Base-by-base conservation (phyloP, 441 rosid species). In the Daphne laureola region DNA sequence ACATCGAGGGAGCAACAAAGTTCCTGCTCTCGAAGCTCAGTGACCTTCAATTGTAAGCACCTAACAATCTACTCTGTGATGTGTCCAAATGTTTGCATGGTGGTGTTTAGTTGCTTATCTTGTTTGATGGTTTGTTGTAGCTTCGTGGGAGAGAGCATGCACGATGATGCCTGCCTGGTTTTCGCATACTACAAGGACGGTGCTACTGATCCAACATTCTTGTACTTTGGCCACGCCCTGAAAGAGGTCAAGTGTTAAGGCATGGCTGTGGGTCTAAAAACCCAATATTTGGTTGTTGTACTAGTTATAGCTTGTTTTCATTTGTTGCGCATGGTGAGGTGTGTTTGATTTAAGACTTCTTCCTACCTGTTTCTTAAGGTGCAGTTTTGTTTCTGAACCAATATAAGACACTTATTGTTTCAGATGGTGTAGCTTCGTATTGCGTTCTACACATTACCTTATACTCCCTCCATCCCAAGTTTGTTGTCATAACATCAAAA, bases 171-270 rank as follows among this genome's bases (percentile, higher is more conserved):
- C 25, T 1, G 47, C 46, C 5, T 90, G 83, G 99, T 94, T 45
- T 73, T 94, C 56, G 98, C 99, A 50, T 86, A 90, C 82, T 94
- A 94, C 86, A 94, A 81, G 75, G 99, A 90, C 0, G 99, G 98
- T 65, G 90, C 94, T 4, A 42, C 82, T 0, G 94, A 94, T 68
- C 98, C 99, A 4, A 94, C 98, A 38, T 94, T 94, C 80, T 71
- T 94, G 79, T 94, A 94, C 78, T 80, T 94, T 40, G 79, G 77
- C 12, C 74, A 74, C 65, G 88, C 79, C 13, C 74, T 94, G 87
- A 90, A 86, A 83, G 99, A 94, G 78, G 66, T 94, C 66, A 90
- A 90, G 79, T 94, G 99, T 82, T 94, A 65, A 76, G 58, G 38
- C 1, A 31, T 31, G 38, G 38, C 7, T 31, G 38, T 11, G 1